Percentiles rank a stretch among this genome's conserved stretches.
Evolutionary conservation across 257 asterid species (phyloP).

Genomic region (Thymus quinquecostatus): DNA sequence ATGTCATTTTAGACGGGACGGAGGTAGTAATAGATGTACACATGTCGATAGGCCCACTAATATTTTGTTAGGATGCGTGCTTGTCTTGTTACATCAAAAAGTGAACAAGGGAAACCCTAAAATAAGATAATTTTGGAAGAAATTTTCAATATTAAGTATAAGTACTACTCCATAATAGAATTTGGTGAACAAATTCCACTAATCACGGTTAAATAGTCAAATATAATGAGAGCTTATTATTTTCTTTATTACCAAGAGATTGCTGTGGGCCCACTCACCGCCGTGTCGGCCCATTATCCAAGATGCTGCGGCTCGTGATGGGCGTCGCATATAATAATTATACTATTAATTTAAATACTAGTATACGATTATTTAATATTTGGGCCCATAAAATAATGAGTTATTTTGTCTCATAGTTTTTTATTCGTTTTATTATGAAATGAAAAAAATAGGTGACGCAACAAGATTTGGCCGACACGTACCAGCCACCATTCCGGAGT

Average conservation of each 20-base stretch:
- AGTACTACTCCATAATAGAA: background rate
- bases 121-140: too few species aligned
- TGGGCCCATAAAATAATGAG: too few species aligned
- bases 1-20: too few species aligned
- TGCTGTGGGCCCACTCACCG: background rate
- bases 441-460: slow-evolving; percentile 52
- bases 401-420: too few species aligned
- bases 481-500: slow-evolving; percentile 80
- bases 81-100: slow-evolving; percentile 1
- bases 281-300: background rate
- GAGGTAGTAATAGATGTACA: too few species aligned
- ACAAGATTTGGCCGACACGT: slow-evolving; percentile 92
- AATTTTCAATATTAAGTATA: too few species aligned
- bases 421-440: too few species aligned
- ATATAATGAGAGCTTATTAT: too few species aligned
- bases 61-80: background rate
- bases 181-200: slow-evolving; percentile 14
- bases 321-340: background rate
- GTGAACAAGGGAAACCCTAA: too few species aligned
- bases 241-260: background rate
- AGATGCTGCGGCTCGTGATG: background rate
- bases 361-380: too few species aligned
- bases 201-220: background rate
- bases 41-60: too few species aligned
- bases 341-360: too few species aligned